Evolutionary conservation across 2,329 filamentous ascomycete species (phyloP).

Genomic region (Scedosporium boydii): DNA sequence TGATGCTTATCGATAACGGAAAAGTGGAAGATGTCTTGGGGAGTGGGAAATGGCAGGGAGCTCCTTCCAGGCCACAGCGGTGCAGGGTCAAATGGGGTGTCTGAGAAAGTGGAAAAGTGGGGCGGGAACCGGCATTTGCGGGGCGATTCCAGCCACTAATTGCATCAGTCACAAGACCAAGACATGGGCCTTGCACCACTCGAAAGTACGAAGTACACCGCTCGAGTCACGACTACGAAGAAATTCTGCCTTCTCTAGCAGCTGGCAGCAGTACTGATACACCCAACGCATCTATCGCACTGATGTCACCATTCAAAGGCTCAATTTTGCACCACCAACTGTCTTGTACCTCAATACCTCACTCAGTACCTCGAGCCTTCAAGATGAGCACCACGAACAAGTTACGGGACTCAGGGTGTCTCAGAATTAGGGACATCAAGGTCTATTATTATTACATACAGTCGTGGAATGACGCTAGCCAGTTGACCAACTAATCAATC

Average conservation of each 20-base stretch:
- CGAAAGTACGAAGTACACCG: no score
- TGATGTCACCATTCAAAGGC: no score
- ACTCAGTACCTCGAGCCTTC: neutral
- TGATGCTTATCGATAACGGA: conserved; percentile 5
- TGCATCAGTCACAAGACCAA: neutral
- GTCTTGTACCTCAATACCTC: no score
- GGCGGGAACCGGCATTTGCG: neutral
- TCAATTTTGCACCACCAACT: no score
- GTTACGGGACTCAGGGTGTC: neutral
- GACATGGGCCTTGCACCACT: no score
- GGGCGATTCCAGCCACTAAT: neutral
- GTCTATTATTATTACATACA: neutral
- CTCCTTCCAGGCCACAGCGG: neutral
- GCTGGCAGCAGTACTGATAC: no score
- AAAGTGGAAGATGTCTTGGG: neutral
- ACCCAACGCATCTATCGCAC: no score
- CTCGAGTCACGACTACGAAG: no score
- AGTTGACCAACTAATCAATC: neutral
- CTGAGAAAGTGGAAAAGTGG: neutral
- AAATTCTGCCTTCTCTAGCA: no score
- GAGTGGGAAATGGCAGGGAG: neutral
- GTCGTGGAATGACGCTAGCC: neutral
- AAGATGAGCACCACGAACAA: neutral
- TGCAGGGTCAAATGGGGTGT: neutral
- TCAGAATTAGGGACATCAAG: neutral